phyloP scores from a whole-genome alignment of 139 green algal species.

The Coelastrella sp. region DNA sequence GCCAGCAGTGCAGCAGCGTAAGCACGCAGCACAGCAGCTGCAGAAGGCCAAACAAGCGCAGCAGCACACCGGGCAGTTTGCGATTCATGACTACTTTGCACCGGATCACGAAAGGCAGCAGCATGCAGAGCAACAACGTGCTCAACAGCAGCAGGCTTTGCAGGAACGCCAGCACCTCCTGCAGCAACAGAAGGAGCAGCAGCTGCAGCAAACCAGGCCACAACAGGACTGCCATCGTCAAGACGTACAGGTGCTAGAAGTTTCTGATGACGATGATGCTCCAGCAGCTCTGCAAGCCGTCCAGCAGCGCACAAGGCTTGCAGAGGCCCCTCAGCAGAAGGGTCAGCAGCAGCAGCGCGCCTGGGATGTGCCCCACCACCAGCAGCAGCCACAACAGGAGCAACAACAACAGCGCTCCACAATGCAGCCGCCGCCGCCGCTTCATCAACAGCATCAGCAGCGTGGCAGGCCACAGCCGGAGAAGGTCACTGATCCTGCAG shows the following conservation, averaged over 20 bases:
- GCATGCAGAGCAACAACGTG: conserved; percentile 5
- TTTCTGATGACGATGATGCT: neutral
- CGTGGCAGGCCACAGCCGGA: neutral
- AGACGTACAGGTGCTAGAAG: neutral
- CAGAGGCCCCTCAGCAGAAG: neutral
- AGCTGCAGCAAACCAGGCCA: neutral
- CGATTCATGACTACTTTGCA: conserved; percentile 1
- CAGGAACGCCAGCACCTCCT: neutral
- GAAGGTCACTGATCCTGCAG: neutral
- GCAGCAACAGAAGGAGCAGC: conserved; percentile 35
- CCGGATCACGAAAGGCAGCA: conserved; percentile 9
- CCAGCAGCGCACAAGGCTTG: neutral
- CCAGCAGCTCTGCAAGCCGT: neutral
- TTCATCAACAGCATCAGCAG: neutral
- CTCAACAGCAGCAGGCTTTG: neutral
- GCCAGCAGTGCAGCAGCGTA: conserved; percentile 18
- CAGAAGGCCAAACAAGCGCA: neutral
- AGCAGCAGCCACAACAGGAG: conserved; percentile 11
- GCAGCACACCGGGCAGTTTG: conserved; percentile 8
- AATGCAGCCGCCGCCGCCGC: neutral
- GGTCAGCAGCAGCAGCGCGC: conserved; percentile 3
- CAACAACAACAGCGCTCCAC: neutral
- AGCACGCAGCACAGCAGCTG: conserved; percentile 1
- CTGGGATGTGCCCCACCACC: neutral
- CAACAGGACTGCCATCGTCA: neutral